phyloP scores from a whole-genome alignment of 1,139 yeast species.

The Pichia kudriavzevii region DNA sequence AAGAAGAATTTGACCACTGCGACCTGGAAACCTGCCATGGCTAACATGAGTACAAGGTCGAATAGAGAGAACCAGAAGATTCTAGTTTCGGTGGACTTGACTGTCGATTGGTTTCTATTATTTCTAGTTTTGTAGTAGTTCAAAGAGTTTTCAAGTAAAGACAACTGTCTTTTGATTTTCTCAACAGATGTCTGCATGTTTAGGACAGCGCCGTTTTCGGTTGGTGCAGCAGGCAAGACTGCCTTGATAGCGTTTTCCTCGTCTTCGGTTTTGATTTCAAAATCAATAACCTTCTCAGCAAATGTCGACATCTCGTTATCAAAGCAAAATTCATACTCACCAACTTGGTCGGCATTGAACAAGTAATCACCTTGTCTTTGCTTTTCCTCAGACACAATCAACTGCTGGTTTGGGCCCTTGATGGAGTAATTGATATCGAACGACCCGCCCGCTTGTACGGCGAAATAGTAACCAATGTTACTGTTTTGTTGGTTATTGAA shows the following conservation, averaged over 20 bases:
- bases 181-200: conserved; percentile 52
- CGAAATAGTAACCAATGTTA: conserved; percentile 73
- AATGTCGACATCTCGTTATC: conserved; percentile 79
- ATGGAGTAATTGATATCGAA: conserved; percentile 79
- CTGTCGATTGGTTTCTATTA: conserved; percentile 87
- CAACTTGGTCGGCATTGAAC: conserved; percentile 57
- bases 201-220: conserved; percentile 51
- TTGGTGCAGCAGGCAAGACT: conserved; percentile 55
- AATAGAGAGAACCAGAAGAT: conserved; percentile 77
- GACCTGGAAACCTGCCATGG: conserved; percentile 81
- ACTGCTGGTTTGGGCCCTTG: conserved; percentile 57
- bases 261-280: conserved; percentile 62
- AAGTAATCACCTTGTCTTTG: conserved; percentile 83
- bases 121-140: conserved; percentile 90
- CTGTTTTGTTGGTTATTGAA: conserved; percentile 60
- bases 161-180: conserved; percentile 61
- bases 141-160: conserved; percentile 54
- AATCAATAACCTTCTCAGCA: conserved; percentile 83
- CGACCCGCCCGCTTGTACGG: conserved; percentile 86
- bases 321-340: conserved; percentile 93
- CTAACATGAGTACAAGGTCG: conserved; percentile 75
- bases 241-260: conserved; percentile 50
- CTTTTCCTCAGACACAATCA: conserved; percentile 51
- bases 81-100: conserved; percentile 78
- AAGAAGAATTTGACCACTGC: conserved; percentile 79